Base-by-base conservation (phyloP, 495 filamentous ascomycete species). In the Xylaria palmicola region DNA sequence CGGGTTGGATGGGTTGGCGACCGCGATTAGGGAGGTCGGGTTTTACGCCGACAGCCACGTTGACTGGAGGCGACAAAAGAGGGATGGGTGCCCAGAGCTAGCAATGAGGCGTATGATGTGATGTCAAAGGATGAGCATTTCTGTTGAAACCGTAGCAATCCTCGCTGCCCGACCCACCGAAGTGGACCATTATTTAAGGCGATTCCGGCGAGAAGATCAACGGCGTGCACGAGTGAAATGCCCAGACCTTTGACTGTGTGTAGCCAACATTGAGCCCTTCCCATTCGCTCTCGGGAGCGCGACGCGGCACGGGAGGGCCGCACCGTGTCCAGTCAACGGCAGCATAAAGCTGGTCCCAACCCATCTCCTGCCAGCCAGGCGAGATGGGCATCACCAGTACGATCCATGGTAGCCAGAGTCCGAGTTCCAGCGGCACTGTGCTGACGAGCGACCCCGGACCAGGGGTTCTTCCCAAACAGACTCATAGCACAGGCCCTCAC, bases 391-490 rank as follows among this genome's bases (percentile, higher is more conserved):
- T 75, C 76, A 29, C 74, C 69, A 75, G 65, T 67, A 77, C 79
- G 70, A 75, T 73, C 77, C 74, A 66, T 65, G 10, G 62, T 76
- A 79, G 83, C 80, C 84, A 85, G 78, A 85, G 83, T 81, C 74
- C 77, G 50, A 72, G 63, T 82, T 75, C 85, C 85, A 87, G 85
- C 74, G 75, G 71, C 74, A 63, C 63, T 66, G 64, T 72, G 79
- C 81, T 77, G 83, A 86, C 83, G 82, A 87, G 85, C 80, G 83
- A 71, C 83, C 76, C 79, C 84, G 66, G 70, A 56, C 75, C 77
- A 77, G 83, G 82, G 79, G 81, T 72, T 82, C 84, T 88, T 82
- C 83, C 77, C 85, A 72, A 76, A 76, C 72, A 59, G 85, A 81
- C 86, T 86, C 84, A 87, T 85, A 74, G 78, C 73, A 77, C 67